phyloP scores from a whole-genome alignment of 805 yeast genomes.

The Kluyveromyces nonfermentans region DNA sequence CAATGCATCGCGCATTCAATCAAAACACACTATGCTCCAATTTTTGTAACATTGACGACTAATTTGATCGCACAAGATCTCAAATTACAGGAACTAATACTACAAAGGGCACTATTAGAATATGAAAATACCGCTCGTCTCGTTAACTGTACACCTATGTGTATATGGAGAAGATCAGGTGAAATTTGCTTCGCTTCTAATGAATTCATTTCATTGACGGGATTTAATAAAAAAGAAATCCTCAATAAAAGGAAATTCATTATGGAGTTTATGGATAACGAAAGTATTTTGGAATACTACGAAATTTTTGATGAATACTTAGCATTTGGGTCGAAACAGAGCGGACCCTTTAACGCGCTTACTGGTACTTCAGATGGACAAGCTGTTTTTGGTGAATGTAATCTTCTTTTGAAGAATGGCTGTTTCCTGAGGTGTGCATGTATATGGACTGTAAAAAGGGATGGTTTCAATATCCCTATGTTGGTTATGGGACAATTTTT shows the following conservation, averaged over 20 bases:
- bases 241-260: constrained; percentile 56
- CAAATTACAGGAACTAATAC: constrained; percentile 49
- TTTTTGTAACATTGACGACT: constrained; percentile 69
- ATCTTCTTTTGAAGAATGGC: constrained; percentile 30
- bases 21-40: constrained; percentile 53
- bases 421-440: constrained; percentile 54
- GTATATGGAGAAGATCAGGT: constrained; percentile 81
- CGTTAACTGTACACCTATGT: constrained; percentile 62
- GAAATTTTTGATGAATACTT: constrained; percentile 52
- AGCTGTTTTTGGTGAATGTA: constrained; percentile 29
- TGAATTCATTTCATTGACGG: constrained; percentile 62
- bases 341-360: constrained; percentile 3
- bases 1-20: constrained; percentile 33
- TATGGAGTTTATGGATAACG: constrained; percentile 77
- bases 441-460: constrained; percentile 80
- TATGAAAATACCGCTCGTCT: constrained; percentile 40
- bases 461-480: constrained; percentile 78
- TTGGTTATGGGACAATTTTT: constrained; percentile 72
- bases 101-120: constrained; percentile 49
- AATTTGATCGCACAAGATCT: constrained; percentile 63
- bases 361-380: constrained; percentile 9
- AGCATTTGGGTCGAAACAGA: constrained; percentile 40
- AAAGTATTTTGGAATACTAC: constrained; percentile 62
- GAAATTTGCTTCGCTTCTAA: constrained; percentile 73
- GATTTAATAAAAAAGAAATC: constrained; percentile 49